A percentile compares a stretch with the other conserved stretches of the same genome.
Evolutionary conservation across 1,139 yeast genomes (phyloP).

Genomic region (Blastobotrys illinoisensis): DNA sequence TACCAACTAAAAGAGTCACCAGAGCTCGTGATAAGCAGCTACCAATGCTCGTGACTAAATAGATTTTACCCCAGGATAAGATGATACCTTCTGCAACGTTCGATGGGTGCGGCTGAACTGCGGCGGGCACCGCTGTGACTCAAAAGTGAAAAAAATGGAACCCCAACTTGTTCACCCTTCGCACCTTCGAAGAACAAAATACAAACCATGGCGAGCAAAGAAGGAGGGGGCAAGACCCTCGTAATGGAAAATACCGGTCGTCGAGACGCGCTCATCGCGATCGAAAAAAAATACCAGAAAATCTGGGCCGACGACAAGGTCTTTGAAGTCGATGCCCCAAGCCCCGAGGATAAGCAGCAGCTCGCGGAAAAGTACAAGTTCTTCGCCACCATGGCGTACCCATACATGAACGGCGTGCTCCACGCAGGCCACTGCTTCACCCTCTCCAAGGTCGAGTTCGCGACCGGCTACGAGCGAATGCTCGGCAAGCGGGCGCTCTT

Average conservation of each 20-base stretch:
- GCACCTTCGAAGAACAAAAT: neutral
- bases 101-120: neutral
- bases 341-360: conserved; percentile 63
- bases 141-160: neutral
- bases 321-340: conserved; percentile 87
- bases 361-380: conserved; percentile 72
- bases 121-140: neutral
- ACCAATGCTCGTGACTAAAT: too few species aligned
- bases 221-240: conserved; percentile 30
- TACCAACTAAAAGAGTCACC: too few species aligned
- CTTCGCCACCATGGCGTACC: conserved; percentile 94
- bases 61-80: too few species aligned
- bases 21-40: too few species aligned
- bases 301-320: conserved; percentile 80
- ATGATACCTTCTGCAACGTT: too few species aligned
- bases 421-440: conserved; percentile 99
- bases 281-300: conserved; percentile 85
- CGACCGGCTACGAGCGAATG: conserved; percentile 93
- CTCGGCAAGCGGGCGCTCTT: conserved; percentile 86
- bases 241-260: conserved; percentile 61
- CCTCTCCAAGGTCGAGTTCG: conserved; percentile 88
- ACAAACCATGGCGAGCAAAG: conserved; percentile 12
- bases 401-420: conserved; percentile 97
- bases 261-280: conserved; percentile 86
- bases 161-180: neutral